Percentiles rank a stretch among this genome's conserved stretches.
Conservation (phyloP, 371 early-diverging fungal species). For the Lichtheimia hyalospora region DNA sequence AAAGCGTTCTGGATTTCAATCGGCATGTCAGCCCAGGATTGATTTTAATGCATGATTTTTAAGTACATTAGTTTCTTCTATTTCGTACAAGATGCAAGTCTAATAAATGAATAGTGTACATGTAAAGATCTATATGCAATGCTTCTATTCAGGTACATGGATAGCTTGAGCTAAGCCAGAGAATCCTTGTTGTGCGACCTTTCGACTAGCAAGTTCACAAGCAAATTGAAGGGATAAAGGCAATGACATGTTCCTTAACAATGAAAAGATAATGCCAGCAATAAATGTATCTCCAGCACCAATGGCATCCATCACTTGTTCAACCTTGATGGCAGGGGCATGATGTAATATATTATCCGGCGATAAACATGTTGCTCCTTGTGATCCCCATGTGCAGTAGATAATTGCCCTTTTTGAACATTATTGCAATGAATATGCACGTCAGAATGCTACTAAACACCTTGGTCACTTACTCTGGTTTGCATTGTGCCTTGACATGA, state of each 20-base stretch:
- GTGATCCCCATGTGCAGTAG: constrained; percentile 62
- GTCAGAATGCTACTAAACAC: neutral
- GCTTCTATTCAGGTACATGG: too few relatives aligned
- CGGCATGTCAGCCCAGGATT: too few relatives aligned
- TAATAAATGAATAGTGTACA: too few relatives aligned
- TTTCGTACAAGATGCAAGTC: too few relatives aligned
- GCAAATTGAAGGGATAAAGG: constrained; percentile 41
- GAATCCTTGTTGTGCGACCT: constrained; percentile 66
- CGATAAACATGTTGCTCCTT: constrained; percentile 52
- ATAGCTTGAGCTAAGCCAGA: constrained; percentile 25
- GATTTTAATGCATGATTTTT: too few relatives aligned
- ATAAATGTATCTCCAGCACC: constrained; percentile 76
- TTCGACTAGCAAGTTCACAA: constrained; percentile 59
- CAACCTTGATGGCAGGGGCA: constrained; percentile 36
- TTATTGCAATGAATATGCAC: neutral
- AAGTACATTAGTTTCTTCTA: too few relatives aligned
- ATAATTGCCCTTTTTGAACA: constrained; percentile 40
- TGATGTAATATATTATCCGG: constrained; percentile 41
- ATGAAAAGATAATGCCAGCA: constrained; percentile 56
- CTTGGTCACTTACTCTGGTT: constrained; percentile 41
- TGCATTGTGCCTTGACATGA: constrained; percentile 38
- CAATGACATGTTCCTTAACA: constrained; percentile 9
- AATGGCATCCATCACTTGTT: constrained; percentile 55
- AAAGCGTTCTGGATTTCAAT: too few relatives aligned
- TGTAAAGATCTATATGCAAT: too few relatives aligned